phyloP scores from a whole-genome alignment of 768 basidiomycete species.

The Daedalea quercina region DNA sequence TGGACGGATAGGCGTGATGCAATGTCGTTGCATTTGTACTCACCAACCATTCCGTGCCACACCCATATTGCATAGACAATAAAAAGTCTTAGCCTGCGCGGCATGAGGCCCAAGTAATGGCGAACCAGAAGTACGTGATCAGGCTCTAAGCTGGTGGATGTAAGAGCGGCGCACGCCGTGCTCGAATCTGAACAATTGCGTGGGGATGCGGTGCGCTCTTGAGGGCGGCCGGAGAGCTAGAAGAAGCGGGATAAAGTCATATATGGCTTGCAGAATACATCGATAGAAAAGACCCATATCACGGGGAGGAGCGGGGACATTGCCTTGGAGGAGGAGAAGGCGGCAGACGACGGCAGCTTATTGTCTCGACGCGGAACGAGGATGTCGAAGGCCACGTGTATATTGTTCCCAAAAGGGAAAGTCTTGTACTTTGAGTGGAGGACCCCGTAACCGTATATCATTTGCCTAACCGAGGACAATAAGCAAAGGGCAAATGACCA shows the following conservation, averaged over 20 bases:
- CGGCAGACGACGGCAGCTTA: conserved; percentile 6
- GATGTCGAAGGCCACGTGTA: not conserved
- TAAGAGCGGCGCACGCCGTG: not conserved
- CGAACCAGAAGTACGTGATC: not conserved
- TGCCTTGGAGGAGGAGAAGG: not conserved
- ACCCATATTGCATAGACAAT: not conserved
- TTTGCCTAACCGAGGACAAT: conserved; percentile 8
- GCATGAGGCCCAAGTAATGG: not conserved
- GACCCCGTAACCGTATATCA: not conserved
- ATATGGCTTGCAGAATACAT: not conserved
- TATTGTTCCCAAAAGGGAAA: conserved; percentile 14
- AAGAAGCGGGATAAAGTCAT: not conserved
- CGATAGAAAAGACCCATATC: not conserved
- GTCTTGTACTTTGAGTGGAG: conserved; percentile 9
- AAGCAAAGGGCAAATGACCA: not conserved
- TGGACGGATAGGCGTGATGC: too few relatives aligned
- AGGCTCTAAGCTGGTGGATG: not conserved
- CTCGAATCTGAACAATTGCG: conserved; percentile 3
- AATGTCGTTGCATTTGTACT: too few relatives aligned
- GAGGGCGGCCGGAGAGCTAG: not conserved
- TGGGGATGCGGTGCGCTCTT: not conserved
- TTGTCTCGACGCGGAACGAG: conserved; percentile 8
- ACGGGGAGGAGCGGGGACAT: not conserved
- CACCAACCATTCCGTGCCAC: too few relatives aligned
- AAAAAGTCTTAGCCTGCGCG: not conserved